These are phyloP conservation scores for Fagopyrum homotropicum DNA, from an alignment of 148 eudicot species.

Conservation along the genomic window DNA sequence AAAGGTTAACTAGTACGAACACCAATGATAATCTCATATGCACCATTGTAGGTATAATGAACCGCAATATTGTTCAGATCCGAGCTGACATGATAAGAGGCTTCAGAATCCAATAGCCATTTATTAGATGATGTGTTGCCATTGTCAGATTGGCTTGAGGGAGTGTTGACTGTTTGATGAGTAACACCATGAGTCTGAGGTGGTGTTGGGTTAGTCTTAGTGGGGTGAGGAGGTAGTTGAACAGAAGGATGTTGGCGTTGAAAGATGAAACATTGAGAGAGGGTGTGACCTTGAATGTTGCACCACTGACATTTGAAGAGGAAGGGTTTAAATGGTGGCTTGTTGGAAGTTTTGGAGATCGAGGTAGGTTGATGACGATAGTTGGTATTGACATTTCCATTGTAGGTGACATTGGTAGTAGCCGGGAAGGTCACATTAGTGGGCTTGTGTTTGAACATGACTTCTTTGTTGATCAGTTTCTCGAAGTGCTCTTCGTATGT, in stretches of 20 bases:
- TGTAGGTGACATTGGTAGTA: too few species aligned
- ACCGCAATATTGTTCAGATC: too few species aligned
- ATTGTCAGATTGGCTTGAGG: too few species aligned
- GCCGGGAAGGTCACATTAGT: neutral
- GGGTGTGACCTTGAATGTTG: neutral
- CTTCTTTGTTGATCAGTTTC: neutral
- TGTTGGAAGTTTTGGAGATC: neutral
- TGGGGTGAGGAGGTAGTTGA: neutral
- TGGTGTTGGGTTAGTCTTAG: neutral
- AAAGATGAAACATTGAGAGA: neutral
- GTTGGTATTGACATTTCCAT: neutral
- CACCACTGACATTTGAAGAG: conserved; percentile 7
- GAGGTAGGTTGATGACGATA: too few species aligned
- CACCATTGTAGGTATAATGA: too few species aligned
- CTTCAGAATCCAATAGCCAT: too few species aligned
- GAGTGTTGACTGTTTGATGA: too few species aligned
- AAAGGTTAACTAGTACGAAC: too few species aligned
- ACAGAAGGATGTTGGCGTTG: neutral
- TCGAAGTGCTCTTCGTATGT: conserved; percentile 12
- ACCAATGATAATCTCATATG: too few species aligned
- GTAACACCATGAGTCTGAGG: neutral
- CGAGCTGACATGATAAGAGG: too few species aligned
- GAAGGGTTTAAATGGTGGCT: neutral
- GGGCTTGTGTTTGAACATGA: neutral
- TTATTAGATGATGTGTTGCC: too few species aligned